Evolutionary conservation across 768 basidiomycete species (phyloP), one percentile per base, ranked within the genome.

Genomic region (Auriscalpium microsporum): DNA sequence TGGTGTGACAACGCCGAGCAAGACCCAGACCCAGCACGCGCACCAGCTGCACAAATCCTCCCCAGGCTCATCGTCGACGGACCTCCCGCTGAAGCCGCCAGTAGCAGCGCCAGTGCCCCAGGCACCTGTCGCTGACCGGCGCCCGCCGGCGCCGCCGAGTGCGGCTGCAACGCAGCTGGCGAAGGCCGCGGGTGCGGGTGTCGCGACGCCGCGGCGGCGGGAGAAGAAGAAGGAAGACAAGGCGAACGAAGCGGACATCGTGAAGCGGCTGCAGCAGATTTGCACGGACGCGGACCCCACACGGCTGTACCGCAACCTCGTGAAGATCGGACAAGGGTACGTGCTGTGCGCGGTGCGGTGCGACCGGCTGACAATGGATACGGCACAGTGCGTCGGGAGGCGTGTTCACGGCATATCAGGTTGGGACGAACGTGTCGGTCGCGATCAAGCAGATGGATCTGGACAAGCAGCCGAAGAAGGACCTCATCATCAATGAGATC

Each of bases 391-490:
- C 96, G 14, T 95, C 91, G 17, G 95, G 96, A 42, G 95, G 95
- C 62, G 96, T 98, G 2, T 99, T 96, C 72, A 97, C 94, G 11
- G 95, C 95, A 14, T 96, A 96, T 67, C 94, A 98, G 74, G 89
- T 95, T 58, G 94, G 94, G 44, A 93, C 90, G 34, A 95, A 96
- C 70, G 64, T 90, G 35, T 88, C 84, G 10, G 96, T 98, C 36
- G 96, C 96, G 44, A 99, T 99, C 81, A 99, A 99, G 72, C 95
- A 98, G 72, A 99, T 98, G 96, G 96, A 99, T 76, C 79, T 99
- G 34, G 94, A 98, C 72, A 96, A 98, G 74, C 96, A 98, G 66
- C 96, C 96, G 44, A 98, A 98, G 79, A 97, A 98, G 72, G 95
- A 98, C 67, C 79, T 99, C 50, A 98, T 99, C 75, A 98, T 99